phyloP scores from a whole-genome alignment of 2,329 filamentous ascomycete species.

The Calonectria hawksworthii region DNA sequence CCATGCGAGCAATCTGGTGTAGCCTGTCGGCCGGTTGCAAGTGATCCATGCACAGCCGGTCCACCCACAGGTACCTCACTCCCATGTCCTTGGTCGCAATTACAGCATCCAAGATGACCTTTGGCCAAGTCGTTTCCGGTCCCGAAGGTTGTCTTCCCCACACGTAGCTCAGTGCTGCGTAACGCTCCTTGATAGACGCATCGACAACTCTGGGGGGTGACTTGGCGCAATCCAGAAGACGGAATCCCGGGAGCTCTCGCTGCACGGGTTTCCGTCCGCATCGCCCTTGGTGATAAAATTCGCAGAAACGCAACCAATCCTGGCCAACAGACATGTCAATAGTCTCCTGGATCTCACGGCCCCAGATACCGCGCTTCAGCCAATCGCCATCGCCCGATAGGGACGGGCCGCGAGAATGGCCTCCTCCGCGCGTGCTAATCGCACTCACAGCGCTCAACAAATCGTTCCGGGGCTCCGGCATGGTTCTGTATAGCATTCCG shows the following conservation, averaged over 20 bases:
- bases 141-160: slow-evolving; percentile 43
- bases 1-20: slow-evolving; percentile 53
- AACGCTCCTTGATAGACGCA: slow-evolving; percentile 47
- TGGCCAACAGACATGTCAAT: slow-evolving; percentile 49
- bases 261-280: slow-evolving; percentile 46
- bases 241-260: slow-evolving; percentile 48
- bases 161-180: slow-evolving; percentile 54
- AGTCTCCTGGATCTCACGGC: slow-evolving; percentile 47
- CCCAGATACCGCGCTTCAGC: slow-evolving; percentile 52
- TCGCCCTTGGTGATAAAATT: slow-evolving; percentile 50
- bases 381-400: slow-evolving; percentile 40
- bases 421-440: slow-evolving; percentile 29
- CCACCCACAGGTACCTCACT: slow-evolving; percentile 55
- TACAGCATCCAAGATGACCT: slow-evolving; percentile 50
- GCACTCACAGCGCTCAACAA: slow-evolving; percentile 40
- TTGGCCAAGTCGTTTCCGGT: slow-evolving; percentile 45
- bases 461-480: slow-evolving; percentile 45
- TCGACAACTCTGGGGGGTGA: slow-evolving; percentile 49
- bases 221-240: slow-evolving; percentile 51
- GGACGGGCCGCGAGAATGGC: slow-evolving; percentile 37
- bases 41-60: slow-evolving; percentile 52
- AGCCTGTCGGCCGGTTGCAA: slow-evolving; percentile 40
- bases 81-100: slow-evolving; percentile 49
- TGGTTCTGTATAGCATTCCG: slow-evolving; percentile 52
- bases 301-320: slow-evolving; percentile 53